Conservation (phyloP, 768 basidiomycete species). For the Coprinopsis sp. region DNA sequence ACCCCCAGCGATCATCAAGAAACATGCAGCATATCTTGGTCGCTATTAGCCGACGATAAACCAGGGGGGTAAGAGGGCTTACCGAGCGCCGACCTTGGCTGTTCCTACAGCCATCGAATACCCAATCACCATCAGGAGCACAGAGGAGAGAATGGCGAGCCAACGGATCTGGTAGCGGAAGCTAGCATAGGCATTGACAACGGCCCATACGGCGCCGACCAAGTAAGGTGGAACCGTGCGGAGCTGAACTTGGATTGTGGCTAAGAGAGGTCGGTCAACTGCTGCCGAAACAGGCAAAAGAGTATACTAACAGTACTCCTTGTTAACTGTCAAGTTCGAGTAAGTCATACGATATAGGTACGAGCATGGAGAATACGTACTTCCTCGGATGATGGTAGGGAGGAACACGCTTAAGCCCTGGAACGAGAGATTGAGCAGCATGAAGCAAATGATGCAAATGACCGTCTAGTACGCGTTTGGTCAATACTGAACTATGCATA, state of each 20-base stretch:
- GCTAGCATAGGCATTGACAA: constrained; percentile 30
- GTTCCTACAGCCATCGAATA: constrained; percentile 42
- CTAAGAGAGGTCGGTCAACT: constrained; percentile 15
- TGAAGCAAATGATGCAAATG: constrained; percentile 24
- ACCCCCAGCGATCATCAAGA: constrained; percentile 37
- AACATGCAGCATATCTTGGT: constrained; percentile 41
- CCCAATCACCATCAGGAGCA: constrained; percentile 34
- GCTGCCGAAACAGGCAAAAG: not conserved
- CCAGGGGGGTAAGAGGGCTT: not conserved
- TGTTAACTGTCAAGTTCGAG: constrained; percentile 27
- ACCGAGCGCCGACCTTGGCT: constrained; percentile 36
- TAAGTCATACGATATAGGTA: not conserved
- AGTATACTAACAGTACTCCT: constrained; percentile 22
- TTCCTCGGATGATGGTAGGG: constrained; percentile 35
- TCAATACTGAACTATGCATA: not conserved
- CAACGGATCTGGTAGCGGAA: constrained; percentile 34
- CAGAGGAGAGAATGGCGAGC: constrained; percentile 30
- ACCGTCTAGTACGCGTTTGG: constrained; percentile 20
- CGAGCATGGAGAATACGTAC: constrained; percentile 19
- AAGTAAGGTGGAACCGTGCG: constrained; percentile 46
- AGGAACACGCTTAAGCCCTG: constrained; percentile 32
- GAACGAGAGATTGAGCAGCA: constrained; percentile 29
- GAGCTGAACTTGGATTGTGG: constrained; percentile 41
- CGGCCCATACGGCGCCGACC: constrained; percentile 37
- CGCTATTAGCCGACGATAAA: not conserved